These are phyloP conservation scores for Wickerhamomyces hampshirensis DNA, from an alignment of 805 yeast genomes.

Conservation along the genomic window DNA sequence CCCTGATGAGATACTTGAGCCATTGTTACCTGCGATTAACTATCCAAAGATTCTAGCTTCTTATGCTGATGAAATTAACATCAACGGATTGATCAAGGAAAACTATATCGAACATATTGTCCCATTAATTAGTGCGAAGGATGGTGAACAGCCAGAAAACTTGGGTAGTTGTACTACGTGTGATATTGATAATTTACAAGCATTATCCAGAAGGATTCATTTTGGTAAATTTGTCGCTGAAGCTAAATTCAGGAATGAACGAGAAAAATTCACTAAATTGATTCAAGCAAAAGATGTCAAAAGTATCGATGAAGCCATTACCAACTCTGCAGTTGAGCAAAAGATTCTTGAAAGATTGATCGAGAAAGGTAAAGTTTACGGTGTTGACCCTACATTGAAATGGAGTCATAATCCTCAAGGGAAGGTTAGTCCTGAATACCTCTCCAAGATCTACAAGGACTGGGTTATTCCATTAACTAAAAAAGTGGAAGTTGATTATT, in stretches of 20 bases:
- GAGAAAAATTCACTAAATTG: slow-evolving; percentile 54
- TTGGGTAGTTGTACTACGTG: slow-evolving; percentile 80
- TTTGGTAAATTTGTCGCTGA: slow-evolving; percentile 98
- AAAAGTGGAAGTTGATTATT: slow-evolving; percentile 90
- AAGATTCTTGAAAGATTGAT: slow-evolving; percentile 74
- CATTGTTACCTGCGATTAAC: slow-evolving; percentile 74
- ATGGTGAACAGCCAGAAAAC: slow-evolving; percentile 78
- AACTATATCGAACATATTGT: slow-evolving; percentile 71
- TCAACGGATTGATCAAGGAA: slow-evolving; percentile 62
- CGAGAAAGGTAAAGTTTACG: slow-evolving; percentile 81
- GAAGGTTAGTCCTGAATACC: slow-evolving; percentile 75
- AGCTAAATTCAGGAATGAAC: slow-evolving; percentile 74
- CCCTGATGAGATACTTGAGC: slow-evolving; percentile 56
- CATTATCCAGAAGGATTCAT: slow-evolving; percentile 87
- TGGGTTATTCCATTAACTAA: slow-evolving; percentile 92
- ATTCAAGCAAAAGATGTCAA: slow-evolving; percentile 60
- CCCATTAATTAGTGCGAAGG: slow-evolving; percentile 61
- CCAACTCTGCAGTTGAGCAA: slow-evolving; percentile 83
- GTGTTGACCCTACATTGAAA: slow-evolving; percentile 78
- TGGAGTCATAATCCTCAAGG: slow-evolving; percentile 63
- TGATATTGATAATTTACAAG: slow-evolving; percentile 85
- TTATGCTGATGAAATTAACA: slow-evolving; percentile 69
- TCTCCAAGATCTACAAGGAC: slow-evolving; percentile 80
- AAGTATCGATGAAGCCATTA: slow-evolving; percentile 77
- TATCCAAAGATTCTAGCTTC: slow-evolving; percentile 78